Base-by-base conservation (phyloP, 2,329 filamentous ascomycete species). In the Penicillium sp. region DNA sequence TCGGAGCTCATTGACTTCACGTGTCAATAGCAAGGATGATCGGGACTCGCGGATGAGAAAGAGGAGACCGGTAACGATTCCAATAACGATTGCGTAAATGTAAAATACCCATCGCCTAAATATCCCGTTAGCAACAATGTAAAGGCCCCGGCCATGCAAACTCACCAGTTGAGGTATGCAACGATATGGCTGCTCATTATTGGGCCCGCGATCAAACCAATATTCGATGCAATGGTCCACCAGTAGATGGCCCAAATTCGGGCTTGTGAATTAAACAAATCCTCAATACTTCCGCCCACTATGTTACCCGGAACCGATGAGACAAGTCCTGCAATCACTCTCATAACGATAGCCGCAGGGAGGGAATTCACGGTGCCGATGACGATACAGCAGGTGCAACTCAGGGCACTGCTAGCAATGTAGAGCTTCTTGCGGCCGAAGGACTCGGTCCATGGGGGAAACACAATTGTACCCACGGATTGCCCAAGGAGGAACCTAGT, bases 281-380 rank as follows among this genome's bases (percentile, higher is more conserved):
- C 74, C 48, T 78, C 75, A 26, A 77, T 67, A 40, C 70, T 74
- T 1, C 75, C 74, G 0, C 71, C 67, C 7, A 72, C 69, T 5
- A 77, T 72, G 18, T 74, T 71, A 0, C 72, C 68, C 1, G 75
- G 75, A 10, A 76, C 69, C 3, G 75, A 73, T 0, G 74, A 75
- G 8, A 73, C 58, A 4, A 74, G 52, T 0, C 75, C 76, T 3
- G 69, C 69, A 4, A 72, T 18, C 28, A 75, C 66, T 5, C 75
- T 66, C 20, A 72, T 71, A 2, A 72, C 35, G n/a, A 71, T 55
- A 1, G 72, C 65, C 0, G 61, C 67, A 1, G 64, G 49, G 2
- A 74, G 46, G 0, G 63, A 66, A 4, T 61, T 69, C 1, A 66
- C 61, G 0, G 67, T 51, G 2, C 66, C 72, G 7, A 72, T 67